Percentiles rank a stretch among this genome's conserved stretches.
phyloP scores from a whole-genome alignment of 768 basidiomycete genomes.

The Lactifluus echinatus region DNA sequence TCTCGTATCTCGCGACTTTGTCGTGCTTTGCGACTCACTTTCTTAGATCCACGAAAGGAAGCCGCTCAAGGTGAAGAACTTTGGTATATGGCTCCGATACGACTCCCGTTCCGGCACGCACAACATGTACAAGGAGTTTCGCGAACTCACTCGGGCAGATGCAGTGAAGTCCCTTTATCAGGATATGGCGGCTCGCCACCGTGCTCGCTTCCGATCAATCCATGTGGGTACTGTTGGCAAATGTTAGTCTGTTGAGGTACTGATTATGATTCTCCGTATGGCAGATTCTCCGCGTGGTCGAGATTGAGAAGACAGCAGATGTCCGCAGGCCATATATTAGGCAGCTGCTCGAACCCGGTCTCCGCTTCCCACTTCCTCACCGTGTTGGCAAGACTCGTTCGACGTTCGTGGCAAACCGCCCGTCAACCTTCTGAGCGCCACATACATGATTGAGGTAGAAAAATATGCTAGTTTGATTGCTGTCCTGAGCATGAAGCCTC shows the following conservation, averaged over 20 bases:
- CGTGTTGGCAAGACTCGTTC: slow-evolving; percentile 71
- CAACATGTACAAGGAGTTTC: slow-evolving; percentile 99
- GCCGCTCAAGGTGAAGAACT: slow-evolving; percentile 98
- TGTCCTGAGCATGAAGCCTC: not conserved
- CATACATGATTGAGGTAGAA: not conserved
- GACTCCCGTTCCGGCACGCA: slow-evolving; percentile 99
- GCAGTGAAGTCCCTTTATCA: slow-evolving; percentile 97
- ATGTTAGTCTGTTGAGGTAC: not conserved
- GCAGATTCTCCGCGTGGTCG: slow-evolving; percentile 94
- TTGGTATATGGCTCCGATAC: slow-evolving; percentile 99
- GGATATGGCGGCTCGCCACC: slow-evolving; percentile 99
- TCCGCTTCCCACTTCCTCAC: slow-evolving; percentile 97
- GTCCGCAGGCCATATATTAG: slow-evolving; percentile 96
- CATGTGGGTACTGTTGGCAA: slow-evolving; percentile 50
- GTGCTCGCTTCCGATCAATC: slow-evolving; percentile 98
- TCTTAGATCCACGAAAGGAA: slow-evolving; percentile 94
- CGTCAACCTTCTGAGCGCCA: slow-evolving; percentile 52
- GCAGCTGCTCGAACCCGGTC: slow-evolving; percentile 80
- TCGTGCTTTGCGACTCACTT: slow-evolving; percentile 18
- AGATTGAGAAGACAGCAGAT: slow-evolving; percentile 87
- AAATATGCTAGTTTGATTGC: not conserved
- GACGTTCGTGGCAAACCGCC: slow-evolving; percentile 74
- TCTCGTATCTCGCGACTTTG: slow-evolving; percentile 27
- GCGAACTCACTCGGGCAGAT: slow-evolving; percentile 87
- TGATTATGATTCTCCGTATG: slow-evolving; percentile 3